A percentile compares a stretch with the other conserved stretches of the same genome.
Conservation (phyloP, 306 rosid genomes). For the Glycine tomentella region DNA sequence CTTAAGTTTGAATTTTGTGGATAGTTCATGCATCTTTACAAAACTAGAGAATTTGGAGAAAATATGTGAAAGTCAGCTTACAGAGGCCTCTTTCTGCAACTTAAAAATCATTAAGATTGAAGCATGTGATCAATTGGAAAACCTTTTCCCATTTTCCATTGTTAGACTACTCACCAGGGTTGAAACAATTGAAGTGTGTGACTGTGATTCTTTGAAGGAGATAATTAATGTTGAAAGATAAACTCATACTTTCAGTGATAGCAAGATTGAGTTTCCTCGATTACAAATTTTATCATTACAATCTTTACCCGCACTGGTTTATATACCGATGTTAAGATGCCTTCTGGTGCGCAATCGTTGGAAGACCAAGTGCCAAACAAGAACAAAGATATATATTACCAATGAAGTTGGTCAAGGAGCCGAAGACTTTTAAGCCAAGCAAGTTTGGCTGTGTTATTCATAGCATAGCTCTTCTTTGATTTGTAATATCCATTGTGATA, state of each 20-base stretch:
- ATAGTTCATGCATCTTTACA: constrained; percentile 27
- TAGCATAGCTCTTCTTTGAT: no score
- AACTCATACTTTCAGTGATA: background rate
- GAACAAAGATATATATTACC: background rate
- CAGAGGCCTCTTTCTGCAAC: constrained; percentile 25
- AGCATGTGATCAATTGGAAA: constrained; percentile 14
- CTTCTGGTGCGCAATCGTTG: background rate
- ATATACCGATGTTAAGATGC: background rate
- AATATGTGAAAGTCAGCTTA: constrained; percentile 36
- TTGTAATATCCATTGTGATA: no score
- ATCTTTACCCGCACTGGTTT: background rate
- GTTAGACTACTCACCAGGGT: constrained; percentile 27
- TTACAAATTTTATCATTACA: background rate
- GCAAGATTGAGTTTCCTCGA: constrained; percentile 3
- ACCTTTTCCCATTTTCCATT: constrained; percentile 36
- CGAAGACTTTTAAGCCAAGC: no score
- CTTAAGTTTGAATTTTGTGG: no score
- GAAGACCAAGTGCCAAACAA: background rate
- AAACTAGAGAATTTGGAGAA: constrained; percentile 27
- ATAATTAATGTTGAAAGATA: constrained; percentile 21
- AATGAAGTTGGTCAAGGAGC: background rate
- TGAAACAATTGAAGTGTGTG: constrained; percentile 45
- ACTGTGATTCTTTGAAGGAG: constrained; percentile 30
- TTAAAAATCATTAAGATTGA: constrained; percentile 39
- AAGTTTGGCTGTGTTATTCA: no score